Conservation (phyloP, 2,329 filamentous ascomycete genomes). For the Aotearoamyces nothofagi region DNA sequence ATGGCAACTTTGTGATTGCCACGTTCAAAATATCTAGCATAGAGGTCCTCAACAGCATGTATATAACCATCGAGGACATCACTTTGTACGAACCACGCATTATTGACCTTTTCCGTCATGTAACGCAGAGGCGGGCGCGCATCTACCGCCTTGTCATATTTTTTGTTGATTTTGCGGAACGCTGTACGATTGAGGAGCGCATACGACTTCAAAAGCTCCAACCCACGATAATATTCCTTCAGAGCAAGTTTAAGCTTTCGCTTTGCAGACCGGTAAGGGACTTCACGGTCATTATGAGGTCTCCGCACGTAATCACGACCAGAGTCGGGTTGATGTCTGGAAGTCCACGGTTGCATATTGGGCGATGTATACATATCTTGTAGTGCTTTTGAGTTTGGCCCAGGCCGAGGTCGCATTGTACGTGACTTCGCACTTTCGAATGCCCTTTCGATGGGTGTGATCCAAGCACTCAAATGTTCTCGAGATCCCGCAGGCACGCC, state of each 20-base stretch:
- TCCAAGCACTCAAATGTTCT: conserved; percentile 23
- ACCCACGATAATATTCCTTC: conserved; percentile 81
- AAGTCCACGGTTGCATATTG: conserved; percentile 25
- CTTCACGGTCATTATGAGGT: conserved; percentile 35
- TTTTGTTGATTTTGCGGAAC: conserved; percentile 96
- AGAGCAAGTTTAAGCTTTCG: conserved; percentile 81
- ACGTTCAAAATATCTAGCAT: conserved; percentile 85
- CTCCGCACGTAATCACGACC: conserved; percentile 33
- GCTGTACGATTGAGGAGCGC: conserved; percentile 80
- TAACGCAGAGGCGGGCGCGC: conserved; percentile 65
- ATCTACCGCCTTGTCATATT: conserved; percentile 85
- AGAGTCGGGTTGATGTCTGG: conserved; percentile 14
- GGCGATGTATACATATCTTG: conserved; percentile 28
- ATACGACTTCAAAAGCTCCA: conserved; percentile 88
- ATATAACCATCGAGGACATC: conserved; percentile 72
- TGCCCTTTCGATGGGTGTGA: conserved; percentile 29
- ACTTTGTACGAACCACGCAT: conserved; percentile 82
- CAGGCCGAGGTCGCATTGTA: conserved; percentile 32
- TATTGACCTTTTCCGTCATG: conserved; percentile 83
- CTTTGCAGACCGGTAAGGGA: conserved; percentile 79
- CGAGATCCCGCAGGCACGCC: conserved; percentile 9
- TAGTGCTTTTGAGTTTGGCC: conserved; percentile 44
- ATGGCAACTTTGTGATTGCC: conserved; percentile 87
- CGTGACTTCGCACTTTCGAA: conserved; percentile 24
- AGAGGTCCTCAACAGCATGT: conserved; percentile 72